Conservation (phyloP, 495 filamentous ascomycete genomes). For the Talaromyces ruber region DNA sequence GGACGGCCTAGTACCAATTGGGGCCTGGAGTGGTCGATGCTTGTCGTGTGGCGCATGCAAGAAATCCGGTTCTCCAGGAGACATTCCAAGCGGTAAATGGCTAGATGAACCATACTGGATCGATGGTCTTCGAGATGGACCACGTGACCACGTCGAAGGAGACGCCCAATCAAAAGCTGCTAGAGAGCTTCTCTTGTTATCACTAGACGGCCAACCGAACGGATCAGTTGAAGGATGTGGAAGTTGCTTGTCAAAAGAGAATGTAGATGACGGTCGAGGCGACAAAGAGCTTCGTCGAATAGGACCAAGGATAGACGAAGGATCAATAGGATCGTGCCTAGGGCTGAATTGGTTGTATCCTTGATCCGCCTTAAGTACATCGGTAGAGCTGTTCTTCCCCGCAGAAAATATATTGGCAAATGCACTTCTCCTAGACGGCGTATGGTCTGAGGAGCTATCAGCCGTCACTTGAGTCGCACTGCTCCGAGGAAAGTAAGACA, state of each 20-base stretch:
- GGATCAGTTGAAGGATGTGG: slow-evolving; percentile 74
- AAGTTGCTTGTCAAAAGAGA: slow-evolving; percentile 62
- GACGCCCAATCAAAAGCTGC: slow-evolving; percentile 47
- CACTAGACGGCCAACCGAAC: slow-evolving; percentile 53
- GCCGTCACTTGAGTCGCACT: slow-evolving; percentile 29
- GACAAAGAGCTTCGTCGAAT: slow-evolving; percentile 55
- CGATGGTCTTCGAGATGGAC: slow-evolving; percentile 47
- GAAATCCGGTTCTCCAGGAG: slow-evolving; percentile 38
- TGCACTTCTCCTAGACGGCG: slow-evolving; percentile 33
- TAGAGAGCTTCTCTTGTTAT: slow-evolving; percentile 48
- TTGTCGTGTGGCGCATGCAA: slow-evolving; percentile 33
- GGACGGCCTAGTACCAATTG: slow-evolving; percentile 45
- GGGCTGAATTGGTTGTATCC: slow-evolving; percentile 57
- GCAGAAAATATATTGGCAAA: slow-evolving; percentile 39
- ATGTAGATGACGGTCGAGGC: slow-evolving; percentile 68
- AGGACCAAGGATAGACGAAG: slow-evolving; percentile 43
- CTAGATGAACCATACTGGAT: slow-evolving; percentile 48
- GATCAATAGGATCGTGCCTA: slow-evolving; percentile 49
- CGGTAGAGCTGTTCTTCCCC: slow-evolving; percentile 30
- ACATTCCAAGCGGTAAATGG: slow-evolving; percentile 40
- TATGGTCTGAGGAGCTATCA: slow-evolving; percentile 37
- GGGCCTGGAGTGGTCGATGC: slow-evolving; percentile 40
- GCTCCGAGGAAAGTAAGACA: slow-evolving; percentile 44
- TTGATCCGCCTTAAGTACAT: slow-evolving; percentile 32
- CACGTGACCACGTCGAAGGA: slow-evolving; percentile 45